A percentile compares a stretch with the other conserved stretches of the same genome.
These are phyloP conservation scores for Ustilago crameri DNA, from an alignment of 1,284 basidiomycete genomes.

Conservation along the genomic window DNA sequence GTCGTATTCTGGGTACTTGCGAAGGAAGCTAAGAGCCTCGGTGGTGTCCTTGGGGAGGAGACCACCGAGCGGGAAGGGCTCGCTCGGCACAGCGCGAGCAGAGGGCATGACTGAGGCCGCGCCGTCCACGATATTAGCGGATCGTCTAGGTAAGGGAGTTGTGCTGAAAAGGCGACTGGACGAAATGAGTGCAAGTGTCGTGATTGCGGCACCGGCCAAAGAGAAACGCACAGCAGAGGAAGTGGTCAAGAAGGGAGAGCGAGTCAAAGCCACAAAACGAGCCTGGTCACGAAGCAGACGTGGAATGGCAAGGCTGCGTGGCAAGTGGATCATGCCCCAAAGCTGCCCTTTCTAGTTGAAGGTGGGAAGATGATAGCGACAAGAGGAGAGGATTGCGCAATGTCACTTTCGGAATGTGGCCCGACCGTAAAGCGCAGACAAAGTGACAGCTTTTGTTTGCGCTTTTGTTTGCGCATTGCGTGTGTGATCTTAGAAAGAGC, in stretches of 20 bases:
- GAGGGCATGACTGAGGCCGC: constrained; percentile 33
- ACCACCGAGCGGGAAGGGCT: constrained; percentile 63
- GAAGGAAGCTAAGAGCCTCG: constrained; percentile 63
- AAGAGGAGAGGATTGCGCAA: not conserved
- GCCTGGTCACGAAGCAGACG: constrained; percentile 42
- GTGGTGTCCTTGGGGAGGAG: constrained; percentile 68
- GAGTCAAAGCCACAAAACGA: constrained; percentile 13
- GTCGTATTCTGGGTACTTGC: constrained; percentile 66
- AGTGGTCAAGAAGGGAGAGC: constrained; percentile 10
- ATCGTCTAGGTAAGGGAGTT: constrained; percentile 1
- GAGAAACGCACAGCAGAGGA: not conserved
- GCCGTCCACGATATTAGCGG: constrained; percentile 18
- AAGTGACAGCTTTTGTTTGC: too few relatives aligned
- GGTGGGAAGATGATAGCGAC: not conserved
- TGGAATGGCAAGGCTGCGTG: constrained; percentile 37
- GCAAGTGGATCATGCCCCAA: constrained; percentile 42
- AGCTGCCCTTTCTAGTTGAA: constrained; percentile 10
- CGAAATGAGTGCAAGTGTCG: not conserved
- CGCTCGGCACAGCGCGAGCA: constrained; percentile 30
- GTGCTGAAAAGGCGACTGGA: constrained; percentile 7
- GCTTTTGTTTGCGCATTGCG: too few relatives aligned
- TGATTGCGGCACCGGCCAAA: not conserved
- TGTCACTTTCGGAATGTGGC: not conserved
- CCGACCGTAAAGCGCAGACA: not conserved
- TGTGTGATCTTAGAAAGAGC: too few relatives aligned